These are phyloP conservation scores for Striga hermonthica DNA, from an alignment of 305 asterid species.

Conservation along the genomic window DNA sequence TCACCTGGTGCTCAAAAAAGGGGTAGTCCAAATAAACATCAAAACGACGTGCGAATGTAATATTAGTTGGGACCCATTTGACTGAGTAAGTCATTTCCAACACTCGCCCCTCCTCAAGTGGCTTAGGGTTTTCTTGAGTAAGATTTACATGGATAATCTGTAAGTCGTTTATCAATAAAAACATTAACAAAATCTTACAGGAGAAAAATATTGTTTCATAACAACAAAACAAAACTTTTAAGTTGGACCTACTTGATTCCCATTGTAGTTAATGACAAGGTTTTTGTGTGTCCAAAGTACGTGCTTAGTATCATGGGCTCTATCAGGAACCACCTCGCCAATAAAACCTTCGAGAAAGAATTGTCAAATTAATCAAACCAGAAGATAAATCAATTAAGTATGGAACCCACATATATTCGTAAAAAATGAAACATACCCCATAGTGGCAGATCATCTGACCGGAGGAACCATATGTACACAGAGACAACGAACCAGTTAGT, in stretches of 20 bases:
- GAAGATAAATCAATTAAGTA: slow-evolving; percentile 5
- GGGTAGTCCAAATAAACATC: slow-evolving; percentile 56
- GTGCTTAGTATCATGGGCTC: slow-evolving; percentile 49
- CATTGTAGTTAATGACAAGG: slow-evolving; percentile 56
- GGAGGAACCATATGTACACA: slow-evolving; percentile 22
- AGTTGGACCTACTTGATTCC: slow-evolving; percentile 45
- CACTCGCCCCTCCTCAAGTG: slow-evolving; percentile 52
- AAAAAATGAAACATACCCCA: slow-evolving; percentile 56
- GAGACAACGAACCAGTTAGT: slow-evolving; percentile 33
- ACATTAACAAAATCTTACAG: background rate
- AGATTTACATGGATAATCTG: slow-evolving; percentile 56
- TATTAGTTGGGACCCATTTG: slow-evolving; percentile 46
- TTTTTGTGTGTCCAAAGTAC: slow-evolving; percentile 61
- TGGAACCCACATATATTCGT: slow-evolving; percentile 21
- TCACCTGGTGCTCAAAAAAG: slow-evolving; percentile 64
- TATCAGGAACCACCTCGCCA: slow-evolving; percentile 60
- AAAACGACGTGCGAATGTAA: slow-evolving; percentile 54
- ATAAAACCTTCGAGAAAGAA: slow-evolving; percentile 50
- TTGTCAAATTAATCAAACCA: slow-evolving; percentile 25
- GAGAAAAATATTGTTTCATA: background rate
- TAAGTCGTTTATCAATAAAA: slow-evolving; percentile 21
- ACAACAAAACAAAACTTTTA: background rate
- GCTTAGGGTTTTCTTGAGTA: slow-evolving; percentile 43
- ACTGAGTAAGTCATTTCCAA: slow-evolving; percentile 62
- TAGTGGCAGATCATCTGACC: slow-evolving; percentile 68